Conservation (phyloP, 2,329 filamentous ascomycete species). For the Exophiala viscosa region DNA sequence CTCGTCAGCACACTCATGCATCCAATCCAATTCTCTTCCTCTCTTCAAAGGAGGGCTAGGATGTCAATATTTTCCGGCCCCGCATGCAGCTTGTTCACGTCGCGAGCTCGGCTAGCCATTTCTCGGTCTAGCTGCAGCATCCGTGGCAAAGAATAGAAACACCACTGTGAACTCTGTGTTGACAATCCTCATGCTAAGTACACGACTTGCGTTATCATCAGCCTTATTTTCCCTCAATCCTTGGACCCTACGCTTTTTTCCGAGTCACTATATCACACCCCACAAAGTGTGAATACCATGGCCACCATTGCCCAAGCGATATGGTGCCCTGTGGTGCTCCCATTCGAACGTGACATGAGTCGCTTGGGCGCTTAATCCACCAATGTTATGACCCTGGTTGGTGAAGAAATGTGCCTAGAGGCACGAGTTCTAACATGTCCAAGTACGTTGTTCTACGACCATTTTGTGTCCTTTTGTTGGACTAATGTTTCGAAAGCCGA, state of each 20-base stretch:
- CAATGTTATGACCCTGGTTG: constrained; percentile 15
- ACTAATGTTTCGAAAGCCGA: constrained; percentile 21
- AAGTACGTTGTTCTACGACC: constrained; percentile 15
- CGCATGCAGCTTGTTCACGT: neutral
- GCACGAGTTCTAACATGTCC: constrained; percentile 10
- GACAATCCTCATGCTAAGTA: neutral
- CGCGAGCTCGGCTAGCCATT: neutral
- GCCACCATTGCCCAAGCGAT: constrained; percentile 3
- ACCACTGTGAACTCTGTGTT: neutral
- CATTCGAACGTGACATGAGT: constrained; percentile 20
- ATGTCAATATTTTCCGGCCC: constrained; percentile 8
- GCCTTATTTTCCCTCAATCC: neutral
- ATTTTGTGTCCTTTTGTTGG: constrained; percentile 2
- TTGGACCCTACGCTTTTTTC: constrained; percentile 1
- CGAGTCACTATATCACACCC: neutral
- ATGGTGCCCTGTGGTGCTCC: neutral
- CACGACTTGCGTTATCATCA: constrained; percentile 2
- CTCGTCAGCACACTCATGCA: neutral
- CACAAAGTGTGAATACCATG: neutral
- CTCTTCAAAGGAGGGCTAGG: neutral
- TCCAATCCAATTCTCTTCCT: neutral
- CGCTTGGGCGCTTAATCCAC: constrained; percentile 22
- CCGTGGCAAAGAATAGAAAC: constrained; percentile 22
- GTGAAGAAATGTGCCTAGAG: constrained; percentile 4
- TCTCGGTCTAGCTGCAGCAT: constrained; percentile 8